Percentiles rank a stretch among this genome's conserved stretches.
Evolutionary conservation across 305 asterid species (phyloP).

Genomic region (Coffea humblotiana): DNA sequence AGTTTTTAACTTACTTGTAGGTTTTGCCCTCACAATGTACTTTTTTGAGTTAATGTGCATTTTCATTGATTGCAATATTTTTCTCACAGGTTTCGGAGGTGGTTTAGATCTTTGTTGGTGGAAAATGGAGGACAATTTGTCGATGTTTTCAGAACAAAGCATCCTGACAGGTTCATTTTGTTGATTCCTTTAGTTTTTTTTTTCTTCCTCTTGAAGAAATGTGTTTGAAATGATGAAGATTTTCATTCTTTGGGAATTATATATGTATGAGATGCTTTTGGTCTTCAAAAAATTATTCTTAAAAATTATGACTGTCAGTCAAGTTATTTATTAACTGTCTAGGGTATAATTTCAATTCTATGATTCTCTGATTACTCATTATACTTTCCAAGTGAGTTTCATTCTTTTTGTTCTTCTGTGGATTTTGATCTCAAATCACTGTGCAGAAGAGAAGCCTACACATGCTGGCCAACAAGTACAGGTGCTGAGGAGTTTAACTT

Average conservation of each 20-base stretch:
- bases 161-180: constrained; percentile 70
- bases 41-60: background rate
- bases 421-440: constrained; percentile 20
- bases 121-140: constrained; percentile 66
- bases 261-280: background rate
- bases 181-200: constrained; percentile 19
- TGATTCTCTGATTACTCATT: background rate
- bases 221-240: background rate
- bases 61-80: background rate
- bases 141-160: constrained; percentile 77
- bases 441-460: constrained; percentile 73
- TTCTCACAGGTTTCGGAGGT: constrained; percentile 67
- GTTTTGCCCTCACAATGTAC: background rate
- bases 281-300: too few relatives aligned
- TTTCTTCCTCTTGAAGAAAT: background rate
- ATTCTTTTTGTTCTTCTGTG: constrained; percentile 14
- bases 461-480: constrained; percentile 93
- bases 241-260: background rate
- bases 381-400: background rate
- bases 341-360: background rate
- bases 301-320: background rate
- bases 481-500: constrained; percentile 94
- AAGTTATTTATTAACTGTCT: background rate
- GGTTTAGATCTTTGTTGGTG: constrained; percentile 87
- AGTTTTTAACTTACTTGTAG: constrained; percentile 4